Evolutionary conservation across 2,329 filamentous ascomycete genomes (phyloP).

Genomic region (Colletotrichum sp.): DNA sequence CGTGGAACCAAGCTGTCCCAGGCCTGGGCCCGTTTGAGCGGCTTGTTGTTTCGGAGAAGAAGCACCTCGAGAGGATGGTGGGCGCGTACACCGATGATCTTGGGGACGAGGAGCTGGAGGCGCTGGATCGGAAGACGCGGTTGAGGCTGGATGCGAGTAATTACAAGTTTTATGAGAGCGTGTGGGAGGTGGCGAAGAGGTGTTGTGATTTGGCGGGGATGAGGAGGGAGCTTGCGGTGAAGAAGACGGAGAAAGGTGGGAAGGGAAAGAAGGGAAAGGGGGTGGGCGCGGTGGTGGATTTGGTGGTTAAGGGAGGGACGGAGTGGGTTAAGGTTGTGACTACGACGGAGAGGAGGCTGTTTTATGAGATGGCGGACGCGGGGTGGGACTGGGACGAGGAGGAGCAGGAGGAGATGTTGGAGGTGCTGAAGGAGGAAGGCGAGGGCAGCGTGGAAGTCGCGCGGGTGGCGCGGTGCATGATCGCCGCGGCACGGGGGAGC

Average conservation of each 20-base stretch:
- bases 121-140: conserved; percentile 1
- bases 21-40: conserved; percentile 19
- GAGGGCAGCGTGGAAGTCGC: conserved; percentile 23
- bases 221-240: conserved; percentile 7
- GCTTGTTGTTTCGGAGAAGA: conserved; percentile 17
- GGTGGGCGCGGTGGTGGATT: conserved; percentile 10
- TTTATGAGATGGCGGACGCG: conserved; percentile 43
- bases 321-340: conserved; percentile 23
- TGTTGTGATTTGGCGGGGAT: conserved; percentile 14
- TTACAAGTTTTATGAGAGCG: conserved; percentile 20
- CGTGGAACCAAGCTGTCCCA: conserved; percentile 21
- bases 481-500: conserved; percentile 39
- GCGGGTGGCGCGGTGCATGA: conserved; percentile 35
- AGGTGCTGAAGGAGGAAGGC: conserved; percentile 14
- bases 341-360: conserved; percentile 30
- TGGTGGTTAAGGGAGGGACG: conserved; percentile 16
- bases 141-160: conserved; percentile 19
- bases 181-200: conserved; percentile 21
- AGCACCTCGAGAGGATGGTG: conserved; percentile 20
- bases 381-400: conserved; percentile 46
- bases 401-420: conserved; percentile 36
- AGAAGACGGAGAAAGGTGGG: too few relatives aligned
- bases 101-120: neutral
- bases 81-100: too few relatives aligned
- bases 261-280: too few relatives aligned